phyloP scores from a whole-genome alignment of 495 filamentous ascomycete genomes.

The Clohesyomyces aquaticus region DNA sequence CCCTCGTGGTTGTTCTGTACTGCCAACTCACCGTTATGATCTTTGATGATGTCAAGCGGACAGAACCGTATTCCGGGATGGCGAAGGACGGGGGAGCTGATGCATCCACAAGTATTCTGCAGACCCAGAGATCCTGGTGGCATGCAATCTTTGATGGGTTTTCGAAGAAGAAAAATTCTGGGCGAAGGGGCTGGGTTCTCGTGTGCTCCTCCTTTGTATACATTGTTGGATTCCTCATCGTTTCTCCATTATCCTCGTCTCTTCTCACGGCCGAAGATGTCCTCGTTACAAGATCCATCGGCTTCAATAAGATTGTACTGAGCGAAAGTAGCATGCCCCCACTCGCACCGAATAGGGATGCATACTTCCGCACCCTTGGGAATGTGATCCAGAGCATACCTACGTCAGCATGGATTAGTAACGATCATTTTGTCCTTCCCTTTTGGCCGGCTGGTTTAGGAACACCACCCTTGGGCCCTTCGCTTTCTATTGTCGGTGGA shows the following conservation, averaged over 20 bases:
- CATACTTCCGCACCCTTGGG: slow-evolving; percentile 6
- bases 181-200: background rate
- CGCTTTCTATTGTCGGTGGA: background rate
- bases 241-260: slow-evolving; percentile 11
- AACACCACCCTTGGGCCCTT: background rate
- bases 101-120: background rate
- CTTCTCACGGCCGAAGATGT: slow-evolving; percentile 11
- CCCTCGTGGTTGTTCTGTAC: slow-evolving; percentile 10
- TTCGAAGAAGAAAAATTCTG: background rate
- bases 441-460: slow-evolving; percentile 4
- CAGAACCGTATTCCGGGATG: slow-evolving; percentile 10
- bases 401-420: slow-evolving; percentile 10
- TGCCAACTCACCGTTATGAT: slow-evolving; percentile 10
- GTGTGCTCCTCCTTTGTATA: background rate
- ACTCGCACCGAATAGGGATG: background rate
- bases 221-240: slow-evolving; percentile 5
- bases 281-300: background rate
- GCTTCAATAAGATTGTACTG: background rate
- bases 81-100: background rate
- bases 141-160: background rate
- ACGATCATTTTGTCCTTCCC: background rate
- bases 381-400: background rate
- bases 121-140: slow-evolving; percentile 4
- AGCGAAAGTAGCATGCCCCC: background rate
- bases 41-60: slow-evolving; percentile 12